Percentiles rank a stretch among this genome's conserved stretches.
phyloP scores from a whole-genome alignment of 2,329 filamentous ascomycete species.

The Aspergillus clavatus region DNA sequence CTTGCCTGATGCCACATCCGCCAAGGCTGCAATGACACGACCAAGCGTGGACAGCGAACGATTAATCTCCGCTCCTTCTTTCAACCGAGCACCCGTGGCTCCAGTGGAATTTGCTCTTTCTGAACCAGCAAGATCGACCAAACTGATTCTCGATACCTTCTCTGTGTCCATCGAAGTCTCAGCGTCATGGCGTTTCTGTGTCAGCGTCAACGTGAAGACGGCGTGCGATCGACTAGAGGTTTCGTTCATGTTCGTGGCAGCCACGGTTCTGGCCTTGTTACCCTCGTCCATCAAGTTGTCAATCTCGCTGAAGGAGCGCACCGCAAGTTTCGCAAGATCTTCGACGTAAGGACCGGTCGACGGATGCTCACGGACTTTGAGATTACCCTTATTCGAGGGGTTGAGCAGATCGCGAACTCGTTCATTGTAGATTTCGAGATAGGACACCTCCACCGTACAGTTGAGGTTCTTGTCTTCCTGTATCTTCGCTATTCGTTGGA shows the following conservation, averaged over 20 bases:
- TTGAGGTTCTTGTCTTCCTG: slow-evolving; percentile 70
- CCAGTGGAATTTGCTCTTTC: slow-evolving; percentile 96
- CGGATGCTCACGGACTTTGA: slow-evolving; percentile 96
- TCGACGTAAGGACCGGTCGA: slow-evolving; percentile 97
- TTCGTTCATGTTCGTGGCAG: slow-evolving; percentile 99
- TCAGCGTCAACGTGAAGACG: slow-evolving; percentile 93
- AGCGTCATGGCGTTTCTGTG: slow-evolving; percentile 83
- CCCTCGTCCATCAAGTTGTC: slow-evolving; percentile 98
- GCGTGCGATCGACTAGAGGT: slow-evolving; percentile 97
- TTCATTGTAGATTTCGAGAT: slow-evolving; percentile 99
- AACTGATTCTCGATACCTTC: slow-evolving; percentile 94
- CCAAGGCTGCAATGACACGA: slow-evolving; percentile 92
- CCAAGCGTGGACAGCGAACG: slow-evolving; percentile 91
- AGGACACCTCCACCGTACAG: slow-evolving; percentile 96
- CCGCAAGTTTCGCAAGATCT: slow-evolving; percentile 90
- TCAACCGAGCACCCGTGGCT: slow-evolving; percentile 87
- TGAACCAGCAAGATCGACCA: slow-evolving; percentile 96
- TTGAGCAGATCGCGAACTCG: slow-evolving; percentile 92
- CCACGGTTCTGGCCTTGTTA: slow-evolving; percentile 96
- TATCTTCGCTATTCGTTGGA: slow-evolving; percentile 71
- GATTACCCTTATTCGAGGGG: slow-evolving; percentile 88
- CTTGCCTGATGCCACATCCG: slow-evolving; percentile 81
- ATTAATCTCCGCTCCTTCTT: slow-evolving; percentile 98
- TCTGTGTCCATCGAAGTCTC: slow-evolving; percentile 97
- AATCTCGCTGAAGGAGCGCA: slow-evolving; percentile 90